phyloP scores from a whole-genome alignment of 306 rosid genomes.

The Fragaria iinumae region DNA sequence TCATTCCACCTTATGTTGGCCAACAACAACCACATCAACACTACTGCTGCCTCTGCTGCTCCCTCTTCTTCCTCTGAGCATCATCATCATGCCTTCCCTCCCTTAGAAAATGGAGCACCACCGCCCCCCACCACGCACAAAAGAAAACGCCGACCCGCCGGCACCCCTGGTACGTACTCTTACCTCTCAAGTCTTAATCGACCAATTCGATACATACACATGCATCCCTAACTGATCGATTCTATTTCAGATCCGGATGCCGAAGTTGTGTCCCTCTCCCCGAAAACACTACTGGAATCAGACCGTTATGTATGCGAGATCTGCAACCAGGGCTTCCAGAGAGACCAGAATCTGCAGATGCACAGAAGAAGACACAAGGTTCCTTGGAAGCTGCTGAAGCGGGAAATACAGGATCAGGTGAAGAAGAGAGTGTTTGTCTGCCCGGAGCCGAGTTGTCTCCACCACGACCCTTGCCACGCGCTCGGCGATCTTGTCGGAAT shows the following conservation, averaged over 20 bases:
- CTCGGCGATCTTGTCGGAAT: slow-evolving; percentile 95
- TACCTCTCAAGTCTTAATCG: neutral
- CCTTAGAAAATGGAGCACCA: slow-evolving; percentile 49
- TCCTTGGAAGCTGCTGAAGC: slow-evolving; percentile 85
- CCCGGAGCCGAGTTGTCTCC: slow-evolving; percentile 81
- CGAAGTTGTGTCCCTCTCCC: slow-evolving; percentile 87
- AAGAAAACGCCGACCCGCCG: slow-evolving; percentile 95
- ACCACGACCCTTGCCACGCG: slow-evolving; percentile 89
- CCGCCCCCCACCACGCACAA: slow-evolving; percentile 27
- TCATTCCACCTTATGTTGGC: slow-evolving; percentile 56
- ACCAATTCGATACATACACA: neutral
- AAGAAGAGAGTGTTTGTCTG: slow-evolving; percentile 87
- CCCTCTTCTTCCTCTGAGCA: slow-evolving; percentile 47
- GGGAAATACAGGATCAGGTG: slow-evolving; percentile 51
- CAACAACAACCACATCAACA: slow-evolving; percentile 29
- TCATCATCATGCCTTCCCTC: slow-evolving; percentile 19
- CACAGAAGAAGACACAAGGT: slow-evolving; percentile 87
- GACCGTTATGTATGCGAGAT: slow-evolving; percentile 95
- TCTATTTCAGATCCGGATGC: slow-evolving; percentile 79
- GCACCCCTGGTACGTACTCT: slow-evolving; percentile 71
- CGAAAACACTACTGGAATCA: slow-evolving; percentile 80
- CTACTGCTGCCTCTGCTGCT: slow-evolving; percentile 30
- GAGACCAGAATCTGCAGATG: slow-evolving; percentile 99
- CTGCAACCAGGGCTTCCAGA: slow-evolving; percentile 95
- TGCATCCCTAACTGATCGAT: neutral